Percentiles rank a stretch among this genome's conserved stretches.
Evolutionary conservation across 768 basidiomycete species (phyloP).

Genomic region (Podaxis sp.): DNA sequence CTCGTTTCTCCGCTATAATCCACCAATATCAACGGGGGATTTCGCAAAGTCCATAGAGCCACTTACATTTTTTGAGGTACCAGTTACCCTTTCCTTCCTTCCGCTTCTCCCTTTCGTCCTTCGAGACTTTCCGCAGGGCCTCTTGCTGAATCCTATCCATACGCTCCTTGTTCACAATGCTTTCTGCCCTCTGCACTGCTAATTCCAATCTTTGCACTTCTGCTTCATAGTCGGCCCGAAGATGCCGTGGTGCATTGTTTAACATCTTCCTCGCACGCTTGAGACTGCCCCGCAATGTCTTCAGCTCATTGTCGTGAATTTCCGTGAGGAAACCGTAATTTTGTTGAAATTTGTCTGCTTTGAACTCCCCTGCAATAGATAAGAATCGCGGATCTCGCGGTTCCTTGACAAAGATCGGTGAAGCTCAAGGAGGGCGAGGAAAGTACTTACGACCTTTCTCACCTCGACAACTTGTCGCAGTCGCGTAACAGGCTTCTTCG

Average conservation of each 20-base stretch:
- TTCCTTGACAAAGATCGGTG: conserved; percentile 40
- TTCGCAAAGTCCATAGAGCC: conserved; percentile 3
- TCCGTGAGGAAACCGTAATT: conserved; percentile 75
- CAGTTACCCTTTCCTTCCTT: conserved; percentile 76
- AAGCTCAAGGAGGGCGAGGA: not conserved
- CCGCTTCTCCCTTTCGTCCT: conserved; percentile 62
- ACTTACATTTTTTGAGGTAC: conserved; percentile 81
- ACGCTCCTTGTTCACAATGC: conserved; percentile 67
- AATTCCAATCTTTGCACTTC: conserved; percentile 70
- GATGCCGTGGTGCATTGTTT: conserved; percentile 53
- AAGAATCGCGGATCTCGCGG: conserved; percentile 86
- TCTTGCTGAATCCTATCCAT: conserved; percentile 67
- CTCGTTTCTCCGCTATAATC: conserved; percentile 69
- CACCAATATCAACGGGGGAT: conserved; percentile 4
- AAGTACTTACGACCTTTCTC: conserved; percentile 49
- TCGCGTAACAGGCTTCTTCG: conserved; percentile 80
- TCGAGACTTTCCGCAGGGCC: conserved; percentile 50
- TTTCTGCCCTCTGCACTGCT: conserved; percentile 75
- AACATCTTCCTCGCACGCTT: conserved; percentile 66
- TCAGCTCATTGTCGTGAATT: conserved; percentile 61
- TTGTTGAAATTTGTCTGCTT: conserved; percentile 56
- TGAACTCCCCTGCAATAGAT: conserved; percentile 64
- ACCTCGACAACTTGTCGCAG: conserved; percentile 66
- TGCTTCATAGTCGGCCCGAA: conserved; percentile 53
- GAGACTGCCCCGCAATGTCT: conserved; percentile 58